These are phyloP conservation scores for Gossypium trilobum DNA, from an alignment of 441 rosid species.

Conservation along the genomic window DNA sequence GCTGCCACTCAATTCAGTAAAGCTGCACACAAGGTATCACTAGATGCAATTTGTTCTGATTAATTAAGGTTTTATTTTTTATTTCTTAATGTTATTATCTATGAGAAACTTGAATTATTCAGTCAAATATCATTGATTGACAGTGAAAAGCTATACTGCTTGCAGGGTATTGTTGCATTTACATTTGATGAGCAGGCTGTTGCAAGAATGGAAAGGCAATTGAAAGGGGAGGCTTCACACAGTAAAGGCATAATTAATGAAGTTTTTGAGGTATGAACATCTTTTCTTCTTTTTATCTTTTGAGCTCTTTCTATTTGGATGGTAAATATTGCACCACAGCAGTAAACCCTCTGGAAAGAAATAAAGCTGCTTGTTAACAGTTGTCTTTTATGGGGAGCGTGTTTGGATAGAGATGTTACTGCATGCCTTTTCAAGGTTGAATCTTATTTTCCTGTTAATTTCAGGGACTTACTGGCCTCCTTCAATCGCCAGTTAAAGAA, in stretches of 20 bases:
- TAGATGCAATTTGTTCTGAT: conserved; percentile 13
- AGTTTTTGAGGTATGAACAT: conserved; percentile 70
- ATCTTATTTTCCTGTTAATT: conserved; percentile 18
- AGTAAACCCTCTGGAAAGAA: not conserved
- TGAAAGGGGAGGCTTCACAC: conserved; percentile 61
- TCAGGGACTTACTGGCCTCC: conserved; percentile 94
- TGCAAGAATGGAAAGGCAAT: conserved; percentile 71
- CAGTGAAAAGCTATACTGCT: conserved; percentile 10
- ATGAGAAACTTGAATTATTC: not conserved
- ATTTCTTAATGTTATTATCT: not conserved
- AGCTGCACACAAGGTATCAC: conserved; percentile 91
- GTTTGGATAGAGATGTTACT: not conserved
- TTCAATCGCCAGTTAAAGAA: conserved; percentile 82
- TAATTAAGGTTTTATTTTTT: not conserved
- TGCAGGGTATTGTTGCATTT: conserved; percentile 91
- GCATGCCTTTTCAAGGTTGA: not conserved
- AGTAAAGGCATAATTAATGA: conserved; percentile 90
- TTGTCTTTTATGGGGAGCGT: not conserved
- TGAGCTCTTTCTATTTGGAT: not conserved
- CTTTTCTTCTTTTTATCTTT: not conserved
- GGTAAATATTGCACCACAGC: not conserved
- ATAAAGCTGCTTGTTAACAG: not conserved
- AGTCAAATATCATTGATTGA: conserved; percentile 11
- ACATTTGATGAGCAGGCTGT: conserved; percentile 87
- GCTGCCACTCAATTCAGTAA: conserved; percentile 96